These are phyloP conservation scores for Trichoderma sp. DNA, from an alignment of 2,329 filamentous ascomycete species.

Conservation along the genomic window DNA sequence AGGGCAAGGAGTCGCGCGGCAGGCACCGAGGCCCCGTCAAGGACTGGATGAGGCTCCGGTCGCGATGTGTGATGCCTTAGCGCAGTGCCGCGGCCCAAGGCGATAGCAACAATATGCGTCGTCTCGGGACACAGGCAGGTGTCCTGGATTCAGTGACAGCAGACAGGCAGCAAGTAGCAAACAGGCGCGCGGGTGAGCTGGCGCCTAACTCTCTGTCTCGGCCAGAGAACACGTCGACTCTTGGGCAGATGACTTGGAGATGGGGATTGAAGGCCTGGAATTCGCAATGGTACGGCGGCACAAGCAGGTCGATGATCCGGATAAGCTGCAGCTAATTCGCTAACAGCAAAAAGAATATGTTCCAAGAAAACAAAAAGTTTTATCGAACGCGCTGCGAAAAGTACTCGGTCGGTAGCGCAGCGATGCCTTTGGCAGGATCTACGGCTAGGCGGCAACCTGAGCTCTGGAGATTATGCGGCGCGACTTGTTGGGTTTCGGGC, in stretches of 20 bases:
- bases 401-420: not conserved
- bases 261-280: not conserved
- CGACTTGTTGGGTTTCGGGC: constrained; percentile 14
- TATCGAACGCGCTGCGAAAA: not conserved
- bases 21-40: not conserved
- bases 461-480: constrained; percentile 1
- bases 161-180: not conserved
- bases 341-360: not conserved
- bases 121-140: not conserved
- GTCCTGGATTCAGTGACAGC: not conserved
- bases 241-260: not conserved
- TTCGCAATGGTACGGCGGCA: not conserved
- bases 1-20: not conserved
- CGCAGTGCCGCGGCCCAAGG: constrained; percentile 13
- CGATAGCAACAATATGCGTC: not conserved
- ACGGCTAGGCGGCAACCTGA: constrained; percentile 6
- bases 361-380: not conserved
- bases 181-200: not conserved
- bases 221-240: constrained; percentile 1
- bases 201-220: not conserved
- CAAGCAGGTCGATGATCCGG: not conserved
- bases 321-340: not conserved
- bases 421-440: not conserved
- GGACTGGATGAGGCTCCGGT: not conserved
- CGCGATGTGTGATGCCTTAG: constrained; percentile 1